These are phyloP conservation scores for Salix dunnii DNA, from an alignment of 345 rosid species.

Conservation along the genomic window DNA sequence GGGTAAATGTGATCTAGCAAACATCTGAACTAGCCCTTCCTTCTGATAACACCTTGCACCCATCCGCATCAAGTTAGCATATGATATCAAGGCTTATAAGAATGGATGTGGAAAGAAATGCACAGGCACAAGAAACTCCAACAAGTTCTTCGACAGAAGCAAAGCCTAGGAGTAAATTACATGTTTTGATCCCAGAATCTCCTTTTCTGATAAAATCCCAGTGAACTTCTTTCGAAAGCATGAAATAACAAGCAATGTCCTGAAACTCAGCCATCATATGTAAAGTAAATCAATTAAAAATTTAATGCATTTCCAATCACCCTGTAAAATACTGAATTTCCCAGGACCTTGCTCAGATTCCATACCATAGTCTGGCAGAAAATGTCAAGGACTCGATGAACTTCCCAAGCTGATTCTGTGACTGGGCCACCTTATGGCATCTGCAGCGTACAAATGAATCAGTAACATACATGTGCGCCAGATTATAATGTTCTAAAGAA, in stretches of 20 bases:
- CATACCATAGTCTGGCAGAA: slow-evolving; percentile 79
- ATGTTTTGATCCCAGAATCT: slow-evolving; percentile 59
- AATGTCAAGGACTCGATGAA: slow-evolving; percentile 63
- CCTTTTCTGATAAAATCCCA: slow-evolving; percentile 50
- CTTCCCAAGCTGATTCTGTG: slow-evolving; percentile 48
- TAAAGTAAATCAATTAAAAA: slow-evolving; percentile 19
- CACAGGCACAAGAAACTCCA: slow-evolving; percentile 15
- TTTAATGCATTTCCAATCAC: neutral
- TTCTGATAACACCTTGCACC: slow-evolving; percentile 58
- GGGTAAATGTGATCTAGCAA: slow-evolving; percentile 50
- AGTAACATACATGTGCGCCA: neutral
- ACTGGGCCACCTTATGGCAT: slow-evolving; percentile 44
- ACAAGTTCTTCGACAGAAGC: neutral
- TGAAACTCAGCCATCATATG: slow-evolving; percentile 32
- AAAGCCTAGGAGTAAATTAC: slow-evolving; percentile 39
- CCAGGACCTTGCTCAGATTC: slow-evolving; percentile 4
- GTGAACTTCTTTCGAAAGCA: slow-evolving; percentile 63
- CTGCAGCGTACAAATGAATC: slow-evolving; percentile 42
- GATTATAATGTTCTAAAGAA: neutral
- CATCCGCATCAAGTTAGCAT: slow-evolving; percentile 39
- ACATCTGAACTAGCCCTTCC: slow-evolving; percentile 66
- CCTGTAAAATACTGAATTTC: neutral
- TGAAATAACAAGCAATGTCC: slow-evolving; percentile 64
- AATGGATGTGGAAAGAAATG: slow-evolving; percentile 1
- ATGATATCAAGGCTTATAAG: slow-evolving; percentile 2